Evolutionary conservation across 768 basidiomycete genomes (phyloP).

Genomic region (Trametes punicea): DNA sequence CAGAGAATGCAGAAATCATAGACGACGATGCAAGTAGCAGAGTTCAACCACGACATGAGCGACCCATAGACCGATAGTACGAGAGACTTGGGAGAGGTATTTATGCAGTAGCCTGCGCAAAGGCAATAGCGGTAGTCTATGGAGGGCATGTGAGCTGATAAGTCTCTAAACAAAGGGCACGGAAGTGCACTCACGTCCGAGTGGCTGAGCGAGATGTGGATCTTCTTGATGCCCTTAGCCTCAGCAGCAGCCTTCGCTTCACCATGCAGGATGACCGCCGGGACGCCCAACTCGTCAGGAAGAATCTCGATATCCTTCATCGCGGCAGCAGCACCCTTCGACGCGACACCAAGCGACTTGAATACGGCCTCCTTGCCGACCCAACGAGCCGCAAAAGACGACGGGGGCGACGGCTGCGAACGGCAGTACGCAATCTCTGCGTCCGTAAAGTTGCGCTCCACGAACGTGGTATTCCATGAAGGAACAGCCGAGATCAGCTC

Average conservation of each 20-base stretch:
- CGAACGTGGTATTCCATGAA: slow-evolving; percentile 82
- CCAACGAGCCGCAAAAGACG: slow-evolving; percentile 97
- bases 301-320: slow-evolving; percentile 98
- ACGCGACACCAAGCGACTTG: slow-evolving; percentile 88
- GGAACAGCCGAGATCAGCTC: slow-evolving; percentile 93
- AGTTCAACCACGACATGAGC: slow-evolving; percentile 2
- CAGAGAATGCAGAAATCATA: slow-evolving; percentile 5
- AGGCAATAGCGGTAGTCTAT: slow-evolving; percentile 82
- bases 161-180: not conserved
- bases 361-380: slow-evolving; percentile 96
- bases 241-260: slow-evolving; percentile 75
- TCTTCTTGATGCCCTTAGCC: slow-evolving; percentile 65
- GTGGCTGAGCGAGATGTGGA: slow-evolving; percentile 88
- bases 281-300: slow-evolving; percentile 73
- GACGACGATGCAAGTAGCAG: slow-evolving; percentile 4
- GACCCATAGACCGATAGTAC: slow-evolving; percentile 3
- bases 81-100: not conserved
- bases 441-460: slow-evolving; percentile 90
- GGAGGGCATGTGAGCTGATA: slow-evolving; percentile 6
- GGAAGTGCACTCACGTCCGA: slow-evolving; percentile 64
- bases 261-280: slow-evolving; percentile 72
- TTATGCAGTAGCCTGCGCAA: slow-evolving; percentile 66
- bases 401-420: slow-evolving; percentile 77
- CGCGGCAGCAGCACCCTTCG: slow-evolving; percentile 89
- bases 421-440: slow-evolving; percentile 85